Evolutionary conservation across 768 basidiomycete species (phyloP), one percentile per base, ranked within the genome.

Genomic region (Pleurotus djamor): DNA sequence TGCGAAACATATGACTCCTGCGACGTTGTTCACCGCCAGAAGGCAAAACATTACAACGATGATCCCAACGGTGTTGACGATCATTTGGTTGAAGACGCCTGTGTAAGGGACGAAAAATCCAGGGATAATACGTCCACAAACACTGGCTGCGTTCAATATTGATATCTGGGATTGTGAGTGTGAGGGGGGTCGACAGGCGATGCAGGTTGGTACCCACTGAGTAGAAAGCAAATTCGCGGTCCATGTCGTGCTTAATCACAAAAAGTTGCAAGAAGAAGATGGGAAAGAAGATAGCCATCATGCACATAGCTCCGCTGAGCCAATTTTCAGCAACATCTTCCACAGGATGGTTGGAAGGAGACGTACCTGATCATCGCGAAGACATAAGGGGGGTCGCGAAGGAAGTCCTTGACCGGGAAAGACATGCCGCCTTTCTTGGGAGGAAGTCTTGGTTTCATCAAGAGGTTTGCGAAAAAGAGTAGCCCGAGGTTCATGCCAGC

Each of bases 201-300:
- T 45, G 38, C 8, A 47, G 37, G 35, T 34, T 49, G 13, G 5
- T 52, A 48, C 74, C 36, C 52, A 83, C 82, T 7, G 75, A 72
- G 60, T 85, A 84, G 58, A 83, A 83, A 4, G 83, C 78, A 13
- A 84, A 71, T 3, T 66, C 67, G 4, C 63, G 51, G 37, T 75
- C 65, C 5, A 80, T 71, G 0, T 77, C 75, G 51, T 81, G 79
- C n/a, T 66, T 61, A 21, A 79, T 66, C 0, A 83, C 76, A 61
- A 80, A 72, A 2, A 84, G 64, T 59, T 86, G 84, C 6, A 84
- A 63, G 62, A 78, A 85, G 64, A 84, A 85, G 1, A 78, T 64
- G 0, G 81, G 77, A 51, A 73, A 81, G 57, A 73, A 82, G 17
- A 79, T 65, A 2, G 73, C 79, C 5, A 67, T 63, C 56, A 76